phyloP scores from a whole-genome alignment of 2,329 filamentous ascomycete species.

The Arthrobotrys sinensis region DNA sequence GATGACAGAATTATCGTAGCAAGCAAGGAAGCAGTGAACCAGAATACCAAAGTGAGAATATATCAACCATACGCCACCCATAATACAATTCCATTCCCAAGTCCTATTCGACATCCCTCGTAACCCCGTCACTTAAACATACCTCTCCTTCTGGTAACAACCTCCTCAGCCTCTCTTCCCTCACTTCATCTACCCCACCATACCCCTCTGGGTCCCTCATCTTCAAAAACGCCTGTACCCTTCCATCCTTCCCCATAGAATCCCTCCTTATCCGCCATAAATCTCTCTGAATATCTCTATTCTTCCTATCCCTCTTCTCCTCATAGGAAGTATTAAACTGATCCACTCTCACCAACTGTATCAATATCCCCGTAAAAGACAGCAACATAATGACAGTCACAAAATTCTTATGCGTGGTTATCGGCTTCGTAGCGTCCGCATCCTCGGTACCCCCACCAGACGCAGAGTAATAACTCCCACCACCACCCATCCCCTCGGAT shows the following conservation, averaged over 20 bases:
- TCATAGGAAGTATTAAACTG: slow-evolving; percentile 63
- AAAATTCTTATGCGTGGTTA: slow-evolving; percentile 71
- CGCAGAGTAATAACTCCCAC: slow-evolving; percentile 13
- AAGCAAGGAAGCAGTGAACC: neutral
- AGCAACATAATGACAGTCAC: slow-evolving; percentile 74
- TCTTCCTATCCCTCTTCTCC: slow-evolving; percentile 77
- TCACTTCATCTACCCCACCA: slow-evolving; percentile 66
- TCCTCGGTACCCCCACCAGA: slow-evolving; percentile 1
- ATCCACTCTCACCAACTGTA: slow-evolving; percentile 56
- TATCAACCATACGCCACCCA: slow-evolving; percentile 17
- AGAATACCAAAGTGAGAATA: neutral
- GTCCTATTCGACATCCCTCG: slow-evolving; percentile 13
- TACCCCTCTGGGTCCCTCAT: slow-evolving; percentile 74
- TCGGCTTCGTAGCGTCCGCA: slow-evolving; percentile 68
- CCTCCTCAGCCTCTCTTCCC: slow-evolving; percentile 70
- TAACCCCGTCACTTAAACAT: slow-evolving; percentile 69
- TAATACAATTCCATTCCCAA: slow-evolving; percentile 10
- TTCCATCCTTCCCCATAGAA: slow-evolving; percentile 74
- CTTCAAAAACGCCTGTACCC: slow-evolving; percentile 83
- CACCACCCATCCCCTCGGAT: slow-evolving; percentile 68
- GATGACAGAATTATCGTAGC: slow-evolving; percentile 5
- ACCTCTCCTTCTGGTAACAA: slow-evolving; percentile 70
- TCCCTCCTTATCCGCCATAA: slow-evolving; percentile 73
- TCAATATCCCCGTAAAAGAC: slow-evolving; percentile 62
- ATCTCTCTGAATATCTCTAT: slow-evolving; percentile 77